A percentile compares a stretch with the other conserved stretches of the same genome.
These are phyloP conservation scores for Solanum chacoense DNA, from an alignment of 305 asterid genomes.

Conservation along the genomic window DNA sequence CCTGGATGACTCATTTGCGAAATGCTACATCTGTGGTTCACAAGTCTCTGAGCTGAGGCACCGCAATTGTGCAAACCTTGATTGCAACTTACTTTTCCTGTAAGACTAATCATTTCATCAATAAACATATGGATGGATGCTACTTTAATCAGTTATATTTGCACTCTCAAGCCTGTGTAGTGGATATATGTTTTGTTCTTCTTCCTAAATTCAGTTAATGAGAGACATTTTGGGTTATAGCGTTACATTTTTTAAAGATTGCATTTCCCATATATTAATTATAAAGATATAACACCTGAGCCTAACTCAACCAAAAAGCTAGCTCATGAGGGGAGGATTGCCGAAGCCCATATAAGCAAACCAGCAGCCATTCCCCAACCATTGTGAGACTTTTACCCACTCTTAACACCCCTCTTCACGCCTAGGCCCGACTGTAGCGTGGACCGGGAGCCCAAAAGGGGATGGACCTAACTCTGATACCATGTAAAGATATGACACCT, in stretches of 20 bases:
- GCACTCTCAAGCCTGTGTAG: background rate
- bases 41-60: conserved; percentile 72
- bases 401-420: background rate
- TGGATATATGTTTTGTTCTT: background rate
- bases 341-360: background rate
- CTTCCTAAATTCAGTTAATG: background rate
- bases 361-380: background rate
- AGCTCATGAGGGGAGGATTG: background rate
- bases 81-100: conserved; percentile 95
- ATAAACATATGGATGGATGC: background rate
- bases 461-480: background rate
- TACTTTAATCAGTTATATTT: background rate
- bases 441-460: background rate
- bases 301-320: background rate
- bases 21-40: conserved; percentile 61
- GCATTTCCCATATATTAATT: background rate
- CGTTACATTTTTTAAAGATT: background rate
- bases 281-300: background rate
- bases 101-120: conserved; percentile 28
- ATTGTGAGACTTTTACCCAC: background rate
- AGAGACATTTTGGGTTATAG: background rate
- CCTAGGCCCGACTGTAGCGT: background rate
- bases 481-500: background rate
- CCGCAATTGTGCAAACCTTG: conserved; percentile 91
- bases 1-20: conserved; percentile 44